phyloP scores from a whole-genome alignment of 1,284 basidiomycete species.

The Anthracocystis walkeri region DNA sequence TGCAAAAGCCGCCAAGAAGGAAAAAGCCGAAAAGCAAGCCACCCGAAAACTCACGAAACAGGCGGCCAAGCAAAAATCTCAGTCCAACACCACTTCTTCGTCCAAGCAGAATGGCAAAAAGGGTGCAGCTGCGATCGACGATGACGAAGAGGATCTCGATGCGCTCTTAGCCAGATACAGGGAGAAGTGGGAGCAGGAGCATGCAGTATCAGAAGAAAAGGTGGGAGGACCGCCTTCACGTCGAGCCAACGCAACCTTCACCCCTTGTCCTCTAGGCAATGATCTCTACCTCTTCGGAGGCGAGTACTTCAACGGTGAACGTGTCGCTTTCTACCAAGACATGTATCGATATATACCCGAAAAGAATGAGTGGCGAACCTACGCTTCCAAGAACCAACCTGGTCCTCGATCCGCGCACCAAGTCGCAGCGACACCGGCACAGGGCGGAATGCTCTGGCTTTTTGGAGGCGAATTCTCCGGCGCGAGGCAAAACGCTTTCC shows the following conservation, averaged over 20 bases:
- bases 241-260: conserved; percentile 67
- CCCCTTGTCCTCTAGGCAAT: conserved; percentile 66
- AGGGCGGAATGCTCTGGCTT: conserved; percentile 68
- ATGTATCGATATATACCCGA: conserved; percentile 66
- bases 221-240: conserved; percentile 59
- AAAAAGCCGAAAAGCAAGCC: conserved; percentile 67
- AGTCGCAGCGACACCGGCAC: conserved; percentile 60
- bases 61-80: conserved; percentile 36
- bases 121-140: conserved; percentile 34
- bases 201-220: conserved; percentile 61
- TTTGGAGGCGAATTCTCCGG: conserved; percentile 74
- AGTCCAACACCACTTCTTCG: conserved; percentile 15
- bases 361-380: conserved; percentile 65
- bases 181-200: conserved; percentile 64
- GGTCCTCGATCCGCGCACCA: conserved; percentile 68
- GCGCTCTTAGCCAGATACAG: conserved; percentile 62
- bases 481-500: conserved; percentile 85
- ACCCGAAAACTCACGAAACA: conserved; percentile 63
- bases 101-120: conserved; percentile 52
- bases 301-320: conserved; percentile 69
- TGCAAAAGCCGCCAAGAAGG: conserved; percentile 67
- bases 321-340: conserved; percentile 66
- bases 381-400: conserved; percentile 64
- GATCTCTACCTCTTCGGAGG: conserved; percentile 69
- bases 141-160: conserved; percentile 68